phyloP scores from a whole-genome alignment of 176 grass and related monocot species.

The Chloris gayana region DNA sequence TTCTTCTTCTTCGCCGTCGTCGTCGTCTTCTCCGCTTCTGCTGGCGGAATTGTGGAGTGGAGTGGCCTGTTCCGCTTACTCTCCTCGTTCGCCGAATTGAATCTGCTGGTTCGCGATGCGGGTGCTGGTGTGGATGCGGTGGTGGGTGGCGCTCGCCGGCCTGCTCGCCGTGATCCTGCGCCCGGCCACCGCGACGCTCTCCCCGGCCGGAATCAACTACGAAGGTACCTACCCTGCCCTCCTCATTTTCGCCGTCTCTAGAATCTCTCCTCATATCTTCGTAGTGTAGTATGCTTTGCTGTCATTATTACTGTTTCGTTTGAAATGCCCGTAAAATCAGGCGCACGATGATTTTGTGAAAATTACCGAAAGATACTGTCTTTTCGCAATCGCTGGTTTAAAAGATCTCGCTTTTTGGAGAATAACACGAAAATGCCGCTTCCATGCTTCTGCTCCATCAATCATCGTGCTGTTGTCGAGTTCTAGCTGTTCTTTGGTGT shows the following conservation, averaged over 20 bases:
- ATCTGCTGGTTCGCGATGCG: constrained; percentile 37
- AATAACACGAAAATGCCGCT: constrained; percentile 24
- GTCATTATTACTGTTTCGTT: background rate
- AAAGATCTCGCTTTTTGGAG: constrained; percentile 25
- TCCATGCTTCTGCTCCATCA: background rate
- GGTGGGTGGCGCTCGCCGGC: constrained; percentile 22
- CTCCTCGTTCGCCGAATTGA: background rate
- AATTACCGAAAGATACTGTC: background rate
- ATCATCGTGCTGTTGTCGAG: background rate
- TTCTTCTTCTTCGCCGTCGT: too few species aligned
- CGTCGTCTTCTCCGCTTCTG: background rate
- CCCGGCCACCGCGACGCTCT: constrained; percentile 53
- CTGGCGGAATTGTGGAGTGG: constrained; percentile 25
- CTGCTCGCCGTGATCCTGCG: constrained; percentile 36
- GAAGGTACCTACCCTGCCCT: constrained; percentile 40
- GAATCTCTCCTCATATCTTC: background rate
- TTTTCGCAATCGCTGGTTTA: background rate
- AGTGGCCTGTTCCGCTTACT: background rate
- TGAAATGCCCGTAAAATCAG: background rate
- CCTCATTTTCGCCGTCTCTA: background rate
- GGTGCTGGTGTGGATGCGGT: constrained; percentile 31
- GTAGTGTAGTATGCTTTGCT: background rate
- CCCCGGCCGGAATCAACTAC: constrained; percentile 70
- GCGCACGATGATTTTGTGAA: background rate
- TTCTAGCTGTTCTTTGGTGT: constrained; percentile 4